Evolutionary conservation across 140 eudicot species (phyloP), one percentile per base, ranked within the genome.

Genomic region (Bidens hawaiensis): DNA sequence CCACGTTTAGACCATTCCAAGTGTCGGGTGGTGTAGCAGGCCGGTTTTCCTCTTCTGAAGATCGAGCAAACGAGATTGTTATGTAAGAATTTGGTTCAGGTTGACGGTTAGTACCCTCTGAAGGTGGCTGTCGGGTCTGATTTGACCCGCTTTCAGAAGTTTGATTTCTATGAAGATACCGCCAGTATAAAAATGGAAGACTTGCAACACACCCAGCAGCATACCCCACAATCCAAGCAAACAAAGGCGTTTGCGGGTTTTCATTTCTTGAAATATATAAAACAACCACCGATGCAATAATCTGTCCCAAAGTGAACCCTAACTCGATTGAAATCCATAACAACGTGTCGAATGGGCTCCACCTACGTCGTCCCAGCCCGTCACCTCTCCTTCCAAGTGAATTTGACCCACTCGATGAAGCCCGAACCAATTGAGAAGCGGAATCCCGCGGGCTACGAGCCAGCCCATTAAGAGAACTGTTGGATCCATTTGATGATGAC

Each of bases 161-260:
- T 7, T 30, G 34, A 30, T 30, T 30, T 30, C 34, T 30, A 30
- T 30, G 34, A 30, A 30, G 34, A 30, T 30, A 30, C 5, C 1
- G 34, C 34, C 34, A 30, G 34, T 30, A 30, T 7, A 4, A 30
- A 30, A 30, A 30, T 1, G 34, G 34, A 4, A 30, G 34, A 7
- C 34, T 79, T 33, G 86, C 84, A 19, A 69, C 28, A 74, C 89
- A 85, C n/a, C 95, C 95, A 64, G 83, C 75, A 12, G 95, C 81
- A 68, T 85, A 82, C 33, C 95, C 84, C 60, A 85, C 89, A 46
- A 85, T 62, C 95, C 95, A 85, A 65, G 89, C 82, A 82, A 85
- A 85, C 81, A 85, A 65, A 33, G 95, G 95, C 14, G 95, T 73
- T 68, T 73, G 82, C 2, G 95, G 89, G 42, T 85, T 77, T 74